phyloP scores from a whole-genome alignment of 2,329 filamentous ascomycete genomes.

The Taxawa tesnikishii region DNA sequence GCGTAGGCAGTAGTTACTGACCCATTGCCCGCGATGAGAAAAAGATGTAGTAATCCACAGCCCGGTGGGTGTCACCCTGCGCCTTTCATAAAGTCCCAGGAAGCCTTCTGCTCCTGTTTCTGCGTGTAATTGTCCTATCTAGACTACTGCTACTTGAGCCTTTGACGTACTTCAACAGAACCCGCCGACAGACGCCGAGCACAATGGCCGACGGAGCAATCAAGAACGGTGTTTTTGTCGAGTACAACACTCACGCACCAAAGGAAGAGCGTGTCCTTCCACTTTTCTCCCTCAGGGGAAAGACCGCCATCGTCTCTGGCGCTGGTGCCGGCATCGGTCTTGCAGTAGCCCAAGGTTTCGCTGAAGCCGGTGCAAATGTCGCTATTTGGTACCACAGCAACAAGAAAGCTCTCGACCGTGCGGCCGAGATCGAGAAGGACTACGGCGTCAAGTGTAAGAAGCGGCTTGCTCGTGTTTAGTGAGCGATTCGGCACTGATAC shows the following conservation, averaged over 20 bases:
- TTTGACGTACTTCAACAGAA: no score
- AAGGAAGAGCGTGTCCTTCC: conserved; percentile 13
- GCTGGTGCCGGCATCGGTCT: conserved; percentile 22
- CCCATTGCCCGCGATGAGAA: no score
- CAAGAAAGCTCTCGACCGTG: conserved; percentile 19
- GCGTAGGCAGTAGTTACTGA: no score
- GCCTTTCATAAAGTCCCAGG: no score
- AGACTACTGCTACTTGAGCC: no score
- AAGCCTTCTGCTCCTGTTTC: no score
- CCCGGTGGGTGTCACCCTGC: no score
- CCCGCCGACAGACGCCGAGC: no score
- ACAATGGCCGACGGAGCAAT: conserved; percentile 17
- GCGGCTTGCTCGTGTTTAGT: neutral
- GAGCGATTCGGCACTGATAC: neutral
- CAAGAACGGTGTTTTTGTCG: conserved; percentile 21
- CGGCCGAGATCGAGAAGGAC: conserved; percentile 18
- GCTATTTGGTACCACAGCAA: conserved; percentile 32
- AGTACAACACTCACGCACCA: conserved; percentile 22
- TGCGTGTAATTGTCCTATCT: no score
- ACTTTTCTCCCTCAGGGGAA: conserved; percentile 21
- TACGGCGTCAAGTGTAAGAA: conserved; percentile 20
- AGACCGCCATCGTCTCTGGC: conserved; percentile 23
- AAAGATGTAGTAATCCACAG: no score
- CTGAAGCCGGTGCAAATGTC: conserved; percentile 30
- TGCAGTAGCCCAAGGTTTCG: conserved; percentile 19